Percentiles rank a stretch among this genome's conserved stretches.
Conservation (phyloP, 192 early-diverging fungal species). For the Anaeromyces robustus region DNA sequence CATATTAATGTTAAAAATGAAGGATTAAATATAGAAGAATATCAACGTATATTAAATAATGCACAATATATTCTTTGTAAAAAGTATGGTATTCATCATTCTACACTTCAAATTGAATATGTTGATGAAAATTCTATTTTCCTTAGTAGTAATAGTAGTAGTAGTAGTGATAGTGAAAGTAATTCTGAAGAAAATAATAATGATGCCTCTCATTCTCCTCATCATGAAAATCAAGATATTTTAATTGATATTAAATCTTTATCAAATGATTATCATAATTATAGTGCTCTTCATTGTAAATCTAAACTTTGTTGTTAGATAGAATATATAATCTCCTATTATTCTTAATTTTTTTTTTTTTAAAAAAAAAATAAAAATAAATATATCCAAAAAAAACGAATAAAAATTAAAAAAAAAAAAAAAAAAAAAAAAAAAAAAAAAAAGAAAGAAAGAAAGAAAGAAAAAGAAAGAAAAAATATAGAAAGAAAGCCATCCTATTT, state of each 20-base stretch:
- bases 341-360: too few relatives aligned
- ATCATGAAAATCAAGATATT: background rate
- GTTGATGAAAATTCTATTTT: background rate
- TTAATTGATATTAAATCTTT: background rate
- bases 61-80: conserved; percentile 19
- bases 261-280: background rate
- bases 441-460: too few relatives aligned
- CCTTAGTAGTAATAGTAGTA: too few relatives aligned
- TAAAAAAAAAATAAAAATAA: too few relatives aligned
- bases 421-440: too few relatives aligned
- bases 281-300: background rate
- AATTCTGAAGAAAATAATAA: too few relatives aligned
- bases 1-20: conserved; percentile 11
- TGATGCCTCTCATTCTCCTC: background rate
- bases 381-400: too few relatives aligned
- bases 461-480: too few relatives aligned
- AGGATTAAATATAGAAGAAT: conserved; percentile 9
- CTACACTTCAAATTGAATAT: conserved; percentile 31
- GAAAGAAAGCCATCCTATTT: too few relatives aligned
- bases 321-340: too few relatives aligned
- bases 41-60: conserved; percentile 16
- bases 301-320: background rate
- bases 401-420: too few relatives aligned
- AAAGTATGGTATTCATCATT: conserved; percentile 28
- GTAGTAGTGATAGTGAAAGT: too few relatives aligned